phyloP scores from a whole-genome alignment of 768 basidiomycete species.

The Suillus cothurnatus region DNA sequence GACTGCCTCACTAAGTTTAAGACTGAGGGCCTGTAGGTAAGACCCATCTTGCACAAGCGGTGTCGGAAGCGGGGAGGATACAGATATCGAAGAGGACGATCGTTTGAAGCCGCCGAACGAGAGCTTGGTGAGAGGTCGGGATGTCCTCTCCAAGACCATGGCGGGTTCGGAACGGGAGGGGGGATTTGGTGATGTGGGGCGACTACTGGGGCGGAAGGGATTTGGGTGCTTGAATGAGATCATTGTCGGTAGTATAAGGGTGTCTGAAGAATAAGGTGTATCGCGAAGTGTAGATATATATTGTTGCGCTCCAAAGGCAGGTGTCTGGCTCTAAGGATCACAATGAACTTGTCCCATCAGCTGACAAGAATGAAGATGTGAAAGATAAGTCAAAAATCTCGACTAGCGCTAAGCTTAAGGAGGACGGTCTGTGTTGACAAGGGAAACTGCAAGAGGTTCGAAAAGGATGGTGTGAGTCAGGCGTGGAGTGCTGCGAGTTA shows the following conservation, averaged over 20 bases:
- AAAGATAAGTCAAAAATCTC: conserved; percentile 19
- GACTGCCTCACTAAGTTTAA: conserved; percentile 81
- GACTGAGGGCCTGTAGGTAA: conserved; percentile 73
- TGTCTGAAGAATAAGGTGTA: conserved; percentile 13
- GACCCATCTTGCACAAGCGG: conserved; percentile 75
- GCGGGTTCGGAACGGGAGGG: conserved; percentile 31
- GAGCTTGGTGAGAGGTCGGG: conserved; percentile 58
- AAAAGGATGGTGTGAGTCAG: conserved; percentile 57
- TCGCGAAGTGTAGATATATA: neutral
- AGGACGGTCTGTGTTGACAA: conserved; percentile 74
- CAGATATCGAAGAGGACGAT: conserved; percentile 44
- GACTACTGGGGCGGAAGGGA: conserved; percentile 64
- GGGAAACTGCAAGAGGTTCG: conserved; percentile 58
- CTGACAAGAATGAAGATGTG: conserved; percentile 11
- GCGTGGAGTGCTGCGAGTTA: conserved; percentile 23
- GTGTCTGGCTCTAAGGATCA: conserved; percentile 42
- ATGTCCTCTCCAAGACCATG: conserved; percentile 42
- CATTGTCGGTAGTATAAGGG: conserved; percentile 33
- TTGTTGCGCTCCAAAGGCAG: conserved; percentile 28
- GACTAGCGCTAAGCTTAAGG: conserved; percentile 72
- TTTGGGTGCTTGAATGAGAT: conserved; percentile 71
- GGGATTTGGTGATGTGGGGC: conserved; percentile 64
- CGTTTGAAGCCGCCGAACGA: conserved; percentile 62
- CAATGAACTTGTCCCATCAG: conserved; percentile 47
- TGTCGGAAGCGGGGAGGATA: conserved; percentile 35